phyloP scores from a whole-genome alignment of 345 rosid genomes.

The Combretum micranthum region DNA sequence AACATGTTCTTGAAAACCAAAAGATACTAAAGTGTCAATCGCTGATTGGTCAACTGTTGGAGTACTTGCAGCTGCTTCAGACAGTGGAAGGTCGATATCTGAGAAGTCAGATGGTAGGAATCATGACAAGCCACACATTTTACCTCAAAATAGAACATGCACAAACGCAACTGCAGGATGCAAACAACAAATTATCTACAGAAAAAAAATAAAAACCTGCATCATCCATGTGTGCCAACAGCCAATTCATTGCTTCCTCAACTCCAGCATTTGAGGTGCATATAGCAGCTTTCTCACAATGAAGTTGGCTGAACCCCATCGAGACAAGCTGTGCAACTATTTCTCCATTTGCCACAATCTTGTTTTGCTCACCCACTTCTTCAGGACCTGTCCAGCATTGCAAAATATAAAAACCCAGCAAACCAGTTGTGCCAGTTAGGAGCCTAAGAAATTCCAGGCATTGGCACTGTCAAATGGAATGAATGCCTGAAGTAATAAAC shows the following conservation, averaged over 20 bases:
- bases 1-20: conserved; percentile 87
- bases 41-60: conserved; percentile 51
- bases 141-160: too few relatives aligned
- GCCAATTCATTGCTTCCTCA: conserved; percentile 99
- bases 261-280: conserved; percentile 76
- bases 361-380: conserved; percentile 42
- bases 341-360: conserved; percentile 62
- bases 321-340: conserved; percentile 86
- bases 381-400: conserved; percentile 35
- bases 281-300: conserved; percentile 92
- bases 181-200: background rate
- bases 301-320: conserved; percentile 86
- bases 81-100: conserved; percentile 77
- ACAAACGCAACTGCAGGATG: too few relatives aligned
- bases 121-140: background rate
- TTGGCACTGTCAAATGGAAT: background rate
- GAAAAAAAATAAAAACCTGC: conserved; percentile 44
- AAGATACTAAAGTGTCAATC: conserved; percentile 73
- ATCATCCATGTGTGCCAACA: conserved; percentile 90
- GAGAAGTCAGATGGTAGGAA: conserved; percentile 7
- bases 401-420: background rate
- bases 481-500: background rate
- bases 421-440: too few relatives aligned
- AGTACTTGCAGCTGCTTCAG: conserved; percentile 24
- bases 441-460: too few relatives aligned